Evolutionary conservation across 495 filamentous ascomycete genomes (phyloP).

Genomic region (Neurospora sp.): DNA sequence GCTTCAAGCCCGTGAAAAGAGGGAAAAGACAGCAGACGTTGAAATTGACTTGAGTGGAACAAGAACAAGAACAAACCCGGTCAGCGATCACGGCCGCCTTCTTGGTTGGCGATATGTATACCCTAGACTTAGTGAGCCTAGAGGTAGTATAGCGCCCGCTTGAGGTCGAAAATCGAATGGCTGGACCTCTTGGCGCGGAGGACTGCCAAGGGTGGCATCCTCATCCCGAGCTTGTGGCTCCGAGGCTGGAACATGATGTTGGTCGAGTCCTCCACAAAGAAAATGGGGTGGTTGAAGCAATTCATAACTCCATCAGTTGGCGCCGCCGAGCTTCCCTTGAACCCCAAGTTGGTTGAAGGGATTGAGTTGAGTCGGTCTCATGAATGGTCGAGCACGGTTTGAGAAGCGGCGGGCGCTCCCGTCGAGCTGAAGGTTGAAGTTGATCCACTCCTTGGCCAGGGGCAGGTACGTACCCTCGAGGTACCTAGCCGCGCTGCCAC

Average conservation of each 20-base stretch:
- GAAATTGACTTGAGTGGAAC: background rate
- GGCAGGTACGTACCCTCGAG: background rate
- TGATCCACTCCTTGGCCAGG: background rate
- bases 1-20: background rate
- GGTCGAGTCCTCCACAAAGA: background rate
- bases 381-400: background rate
- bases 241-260: background rate
- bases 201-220: background rate
- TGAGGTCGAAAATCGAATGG: background rate
- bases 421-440: background rate
- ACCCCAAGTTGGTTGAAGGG: background rate
- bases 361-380: background rate
- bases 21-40: background rate
- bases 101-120: background rate
- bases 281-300: conserved; percentile 14
- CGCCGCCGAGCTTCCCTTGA: background rate
- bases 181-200: background rate
- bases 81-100: background rate
- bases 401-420: conserved; percentile 1
- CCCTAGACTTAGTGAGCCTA: background rate
- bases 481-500: background rate
- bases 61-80: background rate
- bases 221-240: background rate
- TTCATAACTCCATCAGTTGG: background rate
- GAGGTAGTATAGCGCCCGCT: background rate